Percentiles rank a stretch among this genome's conserved stretches.
Conservation (phyloP, 768 basidiomycete species). For the Neoboletus brunneissimus region DNA sequence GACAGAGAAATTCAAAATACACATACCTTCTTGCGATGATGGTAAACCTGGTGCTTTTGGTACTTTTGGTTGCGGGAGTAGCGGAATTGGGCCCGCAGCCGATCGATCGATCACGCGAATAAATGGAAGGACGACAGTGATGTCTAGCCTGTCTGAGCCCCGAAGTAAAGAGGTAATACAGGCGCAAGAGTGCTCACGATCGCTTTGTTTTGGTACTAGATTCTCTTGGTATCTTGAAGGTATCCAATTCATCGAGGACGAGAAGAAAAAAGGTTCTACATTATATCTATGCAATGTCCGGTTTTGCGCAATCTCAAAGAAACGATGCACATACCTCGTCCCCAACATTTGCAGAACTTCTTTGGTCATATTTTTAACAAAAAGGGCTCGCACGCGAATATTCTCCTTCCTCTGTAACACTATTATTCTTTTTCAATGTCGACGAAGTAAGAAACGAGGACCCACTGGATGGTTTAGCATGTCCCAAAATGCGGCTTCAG, state of each 20-base stretch:
- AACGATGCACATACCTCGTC: conserved; percentile 38
- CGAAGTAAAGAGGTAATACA: conserved; percentile 11
- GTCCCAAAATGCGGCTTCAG: conserved; percentile 36
- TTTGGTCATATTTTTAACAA: conserved; percentile 49
- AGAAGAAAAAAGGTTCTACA: conserved; percentile 65
- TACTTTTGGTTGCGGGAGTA: not conserved
- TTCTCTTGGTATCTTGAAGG: conserved; percentile 63
- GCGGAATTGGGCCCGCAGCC: not conserved
- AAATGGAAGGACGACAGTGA: conserved; percentile 55
- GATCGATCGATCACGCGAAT: conserved; percentile 36
- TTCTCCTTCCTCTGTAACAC: conserved; percentile 29
- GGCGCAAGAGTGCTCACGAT: conserved; percentile 45
- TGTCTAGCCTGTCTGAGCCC: conserved; percentile 37
- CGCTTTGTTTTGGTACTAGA: conserved; percentile 37
- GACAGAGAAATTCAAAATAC: not conserved
- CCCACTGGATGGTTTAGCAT: conserved; percentile 34
- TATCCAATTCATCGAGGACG: conserved; percentile 64
- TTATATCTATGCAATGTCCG: conserved; percentile 36
- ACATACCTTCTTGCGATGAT: conserved; percentile 8
- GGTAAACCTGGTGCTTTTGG: not conserved
- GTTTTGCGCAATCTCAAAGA: not conserved
- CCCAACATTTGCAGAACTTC: conserved; percentile 57
- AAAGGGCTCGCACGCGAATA: conserved; percentile 47
- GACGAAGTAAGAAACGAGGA: not conserved
- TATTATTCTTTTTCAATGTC: not conserved